Evolutionary conservation across 805 yeast genomes (phyloP).

Genomic region (Metschnikowia kunwiensis): DNA sequence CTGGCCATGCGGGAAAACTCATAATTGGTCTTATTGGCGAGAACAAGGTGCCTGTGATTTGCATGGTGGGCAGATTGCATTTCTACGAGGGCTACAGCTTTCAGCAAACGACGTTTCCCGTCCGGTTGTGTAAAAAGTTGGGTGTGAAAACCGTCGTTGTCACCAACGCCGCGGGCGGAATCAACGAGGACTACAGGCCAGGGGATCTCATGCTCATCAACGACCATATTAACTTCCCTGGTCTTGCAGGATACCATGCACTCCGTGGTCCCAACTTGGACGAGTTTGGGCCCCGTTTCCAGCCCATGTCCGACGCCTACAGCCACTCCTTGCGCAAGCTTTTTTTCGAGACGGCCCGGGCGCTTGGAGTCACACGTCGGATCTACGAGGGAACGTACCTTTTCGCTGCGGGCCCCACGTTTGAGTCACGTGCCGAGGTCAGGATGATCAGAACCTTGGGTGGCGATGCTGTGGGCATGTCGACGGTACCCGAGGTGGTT

Average conservation of each 20-base stretch:
- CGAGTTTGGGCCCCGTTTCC: constrained; percentile 80
- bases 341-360: constrained; percentile 53
- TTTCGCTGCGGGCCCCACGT: constrained; percentile 90
- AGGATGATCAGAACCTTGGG: constrained; percentile 68
- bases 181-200: constrained; percentile 60
- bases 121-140: constrained; percentile 66
- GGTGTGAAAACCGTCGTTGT: constrained; percentile 65
- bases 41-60: constrained; percentile 72
- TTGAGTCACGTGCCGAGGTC: constrained; percentile 91
- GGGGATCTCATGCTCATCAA: constrained; percentile 90
- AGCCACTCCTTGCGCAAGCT: constrained; percentile 65
- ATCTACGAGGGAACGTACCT: constrained; percentile 86
- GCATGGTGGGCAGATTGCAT: constrained; percentile 93
- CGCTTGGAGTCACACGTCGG: constrained; percentile 48
- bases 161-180: constrained; percentile 97
- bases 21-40: constrained; percentile 73
- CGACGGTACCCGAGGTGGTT: constrained; percentile 94
- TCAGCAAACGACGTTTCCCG: constrained; percentile 78
- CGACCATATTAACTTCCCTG: constrained; percentile 91
- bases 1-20: constrained; percentile 84
- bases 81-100: constrained; percentile 90
- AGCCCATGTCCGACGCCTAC: constrained; percentile 87
- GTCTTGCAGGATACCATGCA: constrained; percentile 85
- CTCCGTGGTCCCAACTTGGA: constrained; percentile 83
- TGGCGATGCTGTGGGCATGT: constrained; percentile 96